Base-by-base conservation (phyloP, 2,329 filamentous ascomycete genomes). In the Aspergillus arachidicola region DNA sequence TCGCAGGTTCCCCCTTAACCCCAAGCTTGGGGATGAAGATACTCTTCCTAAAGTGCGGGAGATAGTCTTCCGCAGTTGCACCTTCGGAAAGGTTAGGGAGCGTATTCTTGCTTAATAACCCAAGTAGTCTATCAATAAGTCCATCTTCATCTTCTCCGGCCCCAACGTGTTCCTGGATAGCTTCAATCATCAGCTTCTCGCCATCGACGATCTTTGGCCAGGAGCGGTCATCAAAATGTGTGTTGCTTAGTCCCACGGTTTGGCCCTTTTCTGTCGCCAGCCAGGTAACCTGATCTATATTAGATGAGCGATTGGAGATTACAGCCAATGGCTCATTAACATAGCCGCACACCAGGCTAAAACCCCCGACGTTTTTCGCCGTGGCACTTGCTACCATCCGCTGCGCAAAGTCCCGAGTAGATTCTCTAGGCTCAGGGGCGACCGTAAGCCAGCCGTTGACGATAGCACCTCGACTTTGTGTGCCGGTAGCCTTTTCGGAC, bases 181-280 rank as follows among this genome's bases (percentile, higher is more conserved):
- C 82, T 26, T 80, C 75, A 32, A 80, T 72, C 63, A 87, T 81
- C 58, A 86, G 75, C 54, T 78, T 73, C 72, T 89, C 86, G 28
- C 87, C 87, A 46, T 85, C 76, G 2, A 84, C 72, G 12, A 89
- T 85, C 74, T 90, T 90, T 0, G 84, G 85, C 87, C 87, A 90
- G 2, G 82, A 81, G 23, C 80, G 78, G 66, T 89, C 86, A 48
- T 82, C 83, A 68, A 86, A 87, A 2, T 82, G 81, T 2, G 86
- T 85, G 69, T 90, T 90, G 73, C 87, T 89, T 26, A 90, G 77
- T 0, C 85, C 87, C 32, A 85, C 80, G 0, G 85, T 88, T 68
- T 88, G 82, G 3, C 81, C 80, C 19, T 76, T 75, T 12, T 78
- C 72, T 1, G 74, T 75, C 1, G 82, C 82, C 26, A 89, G 81